Conservation (phyloP, 179 eudicot genomes). For the Spergularia azorica region DNA sequence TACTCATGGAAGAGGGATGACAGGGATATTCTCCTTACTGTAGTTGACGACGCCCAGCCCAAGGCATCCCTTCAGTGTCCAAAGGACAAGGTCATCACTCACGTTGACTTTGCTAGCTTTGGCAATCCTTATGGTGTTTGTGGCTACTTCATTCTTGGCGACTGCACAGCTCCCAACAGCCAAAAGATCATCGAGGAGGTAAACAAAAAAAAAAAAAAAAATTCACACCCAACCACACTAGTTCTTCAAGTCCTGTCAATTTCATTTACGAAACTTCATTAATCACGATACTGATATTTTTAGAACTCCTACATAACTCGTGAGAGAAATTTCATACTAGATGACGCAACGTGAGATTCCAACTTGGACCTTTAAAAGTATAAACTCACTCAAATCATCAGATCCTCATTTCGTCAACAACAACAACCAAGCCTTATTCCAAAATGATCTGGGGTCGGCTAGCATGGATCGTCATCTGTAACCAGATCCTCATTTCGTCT, state of each 20-base stretch:
- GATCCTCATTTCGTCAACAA: no score
- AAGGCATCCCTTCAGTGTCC: conserved; percentile 59
- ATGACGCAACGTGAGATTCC: no score
- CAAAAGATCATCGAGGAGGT: conserved; percentile 54
- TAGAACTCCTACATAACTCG: no score
- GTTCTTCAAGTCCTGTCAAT: neutral
- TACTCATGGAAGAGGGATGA: conserved; percentile 50
- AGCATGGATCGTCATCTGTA: no score
- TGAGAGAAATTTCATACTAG: no score
- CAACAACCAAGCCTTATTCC: no score
- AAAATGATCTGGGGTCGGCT: no score
- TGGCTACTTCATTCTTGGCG: conserved; percentile 44
- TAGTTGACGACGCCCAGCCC: conserved; percentile 32
- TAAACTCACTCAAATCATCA: no score
- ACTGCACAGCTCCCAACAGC: conserved; percentile 43
- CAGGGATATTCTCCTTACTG: conserved; percentile 25
- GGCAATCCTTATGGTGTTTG: conserved; percentile 73
- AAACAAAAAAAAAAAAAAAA: neutral
- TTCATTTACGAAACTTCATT: neutral
- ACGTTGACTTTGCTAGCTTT: conserved; percentile 68
- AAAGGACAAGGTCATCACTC: conserved; percentile 38
- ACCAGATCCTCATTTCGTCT: no score
- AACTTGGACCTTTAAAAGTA: no score
- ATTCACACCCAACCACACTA: neutral
- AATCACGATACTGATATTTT: neutral